Conservation (phyloP, 768 basidiomycete species). For the Tulasnella sp. region DNA sequence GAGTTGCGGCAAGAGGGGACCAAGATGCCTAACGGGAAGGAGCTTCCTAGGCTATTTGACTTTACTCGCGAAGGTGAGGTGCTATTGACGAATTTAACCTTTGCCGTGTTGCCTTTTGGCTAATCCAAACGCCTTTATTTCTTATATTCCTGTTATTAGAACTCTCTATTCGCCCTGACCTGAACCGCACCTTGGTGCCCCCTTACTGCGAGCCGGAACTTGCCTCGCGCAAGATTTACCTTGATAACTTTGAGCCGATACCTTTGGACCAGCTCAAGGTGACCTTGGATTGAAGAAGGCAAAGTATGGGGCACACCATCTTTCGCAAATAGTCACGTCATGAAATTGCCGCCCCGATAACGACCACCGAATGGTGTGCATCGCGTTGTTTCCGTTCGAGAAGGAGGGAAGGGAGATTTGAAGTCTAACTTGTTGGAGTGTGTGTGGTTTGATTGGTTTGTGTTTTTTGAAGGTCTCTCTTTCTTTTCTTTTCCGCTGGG, state of each 20-base stretch:
- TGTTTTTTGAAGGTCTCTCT: not conserved
- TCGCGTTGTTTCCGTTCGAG: not conserved
- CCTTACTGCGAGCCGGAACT: slow-evolving; percentile 84
- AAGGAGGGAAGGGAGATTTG: not conserved
- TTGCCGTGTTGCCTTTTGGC: not conserved
- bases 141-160: slow-evolving; percentile 43
- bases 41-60: slow-evolving; percentile 89
- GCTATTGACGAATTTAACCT: not conserved
- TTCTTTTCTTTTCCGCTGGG: too few relatives aligned
- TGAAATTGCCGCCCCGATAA: not conserved
- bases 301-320: not conserved
- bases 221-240: slow-evolving; percentile 71
- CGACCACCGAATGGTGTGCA: not conserved
- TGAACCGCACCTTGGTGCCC: slow-evolving; percentile 88
- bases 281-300: slow-evolving; percentile 73
- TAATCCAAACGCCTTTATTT: not conserved
- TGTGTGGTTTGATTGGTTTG: not conserved
- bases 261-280: slow-evolving; percentile 93
- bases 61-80: slow-evolving; percentile 89
- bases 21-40: slow-evolving; percentile 94
- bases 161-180: slow-evolving; percentile 90
- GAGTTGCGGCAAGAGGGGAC: slow-evolving; percentile 86
- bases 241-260: slow-evolving; percentile 94
- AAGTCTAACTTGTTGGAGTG: not conserved
- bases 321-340: not conserved